Evolutionary conservation across 2,329 filamentous ascomycete species (phyloP).

Genomic region (Rachicladosporium sp.): DNA sequence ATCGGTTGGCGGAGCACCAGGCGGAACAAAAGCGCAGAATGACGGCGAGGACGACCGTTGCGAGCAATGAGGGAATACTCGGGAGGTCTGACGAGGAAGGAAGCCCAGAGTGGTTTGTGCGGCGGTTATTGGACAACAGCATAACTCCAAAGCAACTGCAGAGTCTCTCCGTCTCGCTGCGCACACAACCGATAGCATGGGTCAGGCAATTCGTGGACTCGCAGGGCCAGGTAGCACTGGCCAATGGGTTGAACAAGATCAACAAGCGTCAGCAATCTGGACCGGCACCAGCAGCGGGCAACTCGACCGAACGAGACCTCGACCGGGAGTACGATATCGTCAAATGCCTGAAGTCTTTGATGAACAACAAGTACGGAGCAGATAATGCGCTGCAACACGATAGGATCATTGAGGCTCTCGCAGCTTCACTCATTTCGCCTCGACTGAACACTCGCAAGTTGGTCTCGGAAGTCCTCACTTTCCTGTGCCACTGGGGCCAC

Average conservation of each 20-base stretch:
- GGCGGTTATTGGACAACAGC: conserved; percentile 89
- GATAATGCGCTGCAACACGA: conserved; percentile 88
- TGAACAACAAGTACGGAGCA: conserved; percentile 99
- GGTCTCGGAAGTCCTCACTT: conserved; percentile 91
- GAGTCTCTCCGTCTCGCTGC: conserved; percentile 83
- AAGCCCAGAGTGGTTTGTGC: conserved; percentile 95
- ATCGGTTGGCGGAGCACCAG: conserved; percentile 84
- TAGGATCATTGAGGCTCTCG: conserved; percentile 78
- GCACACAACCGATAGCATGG: conserved; percentile 95
- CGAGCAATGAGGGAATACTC: conserved; percentile 56
- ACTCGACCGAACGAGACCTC: conserved; percentile 59
- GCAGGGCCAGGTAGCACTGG: conserved; percentile 90
- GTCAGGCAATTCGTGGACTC: conserved; percentile 94
- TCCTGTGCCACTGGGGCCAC: conserved; percentile 78
- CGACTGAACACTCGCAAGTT: conserved; percentile 85
- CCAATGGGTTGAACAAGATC: conserved; percentile 84
- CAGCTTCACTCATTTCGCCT: conserved; percentile 75
- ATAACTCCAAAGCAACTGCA: conserved; percentile 85
- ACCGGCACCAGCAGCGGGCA: conserved; percentile 48
- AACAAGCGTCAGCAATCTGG: conserved; percentile 74
- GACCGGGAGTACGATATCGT: conserved; percentile 94
- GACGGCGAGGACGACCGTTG: conserved; percentile 52
- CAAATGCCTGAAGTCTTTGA: conserved; percentile 91
- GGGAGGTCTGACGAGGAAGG: conserved; percentile 84
- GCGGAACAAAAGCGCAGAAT: conserved; percentile 81